These are phyloP conservation scores for Nicotiana otophora DNA, from an alignment of 257 asterid species.

Conservation along the genomic window DNA sequence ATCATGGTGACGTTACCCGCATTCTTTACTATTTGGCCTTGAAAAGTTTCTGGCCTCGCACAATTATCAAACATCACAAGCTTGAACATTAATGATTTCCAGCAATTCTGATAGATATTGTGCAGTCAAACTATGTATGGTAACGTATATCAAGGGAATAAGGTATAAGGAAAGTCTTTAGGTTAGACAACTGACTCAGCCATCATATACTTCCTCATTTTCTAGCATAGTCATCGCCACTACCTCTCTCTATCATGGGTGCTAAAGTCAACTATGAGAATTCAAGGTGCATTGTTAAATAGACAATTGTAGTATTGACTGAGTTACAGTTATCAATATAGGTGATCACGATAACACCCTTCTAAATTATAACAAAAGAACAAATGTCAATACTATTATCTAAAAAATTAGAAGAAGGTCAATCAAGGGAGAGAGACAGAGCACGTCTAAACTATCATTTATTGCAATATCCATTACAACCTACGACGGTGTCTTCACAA, in stretches of 20 bases:
- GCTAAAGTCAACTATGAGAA: no score
- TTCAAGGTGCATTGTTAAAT: no score
- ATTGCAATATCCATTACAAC: no score
- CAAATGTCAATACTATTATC: no score
- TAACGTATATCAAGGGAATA: conserved; percentile 13
- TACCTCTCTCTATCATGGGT: conserved; percentile 1
- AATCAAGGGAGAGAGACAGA: no score
- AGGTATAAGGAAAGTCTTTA: neutral
- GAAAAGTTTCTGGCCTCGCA: neutral
- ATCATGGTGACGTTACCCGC: conserved; percentile 38
- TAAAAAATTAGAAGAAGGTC: no score
- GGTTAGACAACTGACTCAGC: conserved; percentile 19
- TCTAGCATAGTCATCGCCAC: conserved; percentile 11
- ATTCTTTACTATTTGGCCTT: conserved; percentile 20
- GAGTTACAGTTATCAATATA: no score
- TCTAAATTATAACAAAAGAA: no score
- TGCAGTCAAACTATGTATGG: neutral
- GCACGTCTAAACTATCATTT: no score
- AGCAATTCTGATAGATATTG: conserved; percentile 11
- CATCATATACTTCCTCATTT: conserved; percentile 9
- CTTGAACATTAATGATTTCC: conserved; percentile 2
- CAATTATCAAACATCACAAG: conserved; percentile 20
- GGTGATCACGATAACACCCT: no score
- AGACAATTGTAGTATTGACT: no score
- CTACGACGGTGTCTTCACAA: no score